Conservation (phyloP, 2,329 filamentous ascomycete species). For the Colletotrichum musicola region DNA sequence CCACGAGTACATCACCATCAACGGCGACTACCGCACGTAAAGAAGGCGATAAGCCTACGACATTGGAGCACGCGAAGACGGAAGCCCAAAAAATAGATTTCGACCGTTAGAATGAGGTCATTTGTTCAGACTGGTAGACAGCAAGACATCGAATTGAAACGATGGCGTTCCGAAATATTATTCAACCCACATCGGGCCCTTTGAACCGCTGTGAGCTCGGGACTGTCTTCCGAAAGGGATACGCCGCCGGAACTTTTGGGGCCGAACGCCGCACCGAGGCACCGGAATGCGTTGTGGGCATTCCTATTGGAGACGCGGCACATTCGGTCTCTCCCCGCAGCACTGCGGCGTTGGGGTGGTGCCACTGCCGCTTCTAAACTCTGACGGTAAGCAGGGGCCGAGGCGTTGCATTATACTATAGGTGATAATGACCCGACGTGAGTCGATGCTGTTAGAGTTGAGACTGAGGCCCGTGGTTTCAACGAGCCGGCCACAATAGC, state of each 20-base stretch:
- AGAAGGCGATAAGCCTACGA: neutral
- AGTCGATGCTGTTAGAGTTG: neutral
- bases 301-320: constrained; percentile 27
- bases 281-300: constrained; percentile 13
- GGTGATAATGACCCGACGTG: neutral
- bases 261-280: constrained; percentile 33
- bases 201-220: neutral
- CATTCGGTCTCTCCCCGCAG: constrained; percentile 19
- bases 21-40: constrained; percentile 74
- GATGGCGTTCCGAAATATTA: no score
- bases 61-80: no score
- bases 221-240: constrained; percentile 2
- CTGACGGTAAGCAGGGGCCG: neutral
- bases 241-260: constrained; percentile 5
- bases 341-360: constrained; percentile 18
- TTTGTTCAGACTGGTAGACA: constrained; percentile 10
- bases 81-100: neutral
- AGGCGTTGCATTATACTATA: neutral
- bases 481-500: no score
- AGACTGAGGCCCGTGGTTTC: neutral
- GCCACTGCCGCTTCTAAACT: constrained; percentile 10
- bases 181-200: neutral
- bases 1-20: constrained; percentile 81
- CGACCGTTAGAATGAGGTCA: neutral
- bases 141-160: neutral